Conservation (phyloP, 176 grass and related monocot genomes). For the Phoenix roebelenii region DNA sequence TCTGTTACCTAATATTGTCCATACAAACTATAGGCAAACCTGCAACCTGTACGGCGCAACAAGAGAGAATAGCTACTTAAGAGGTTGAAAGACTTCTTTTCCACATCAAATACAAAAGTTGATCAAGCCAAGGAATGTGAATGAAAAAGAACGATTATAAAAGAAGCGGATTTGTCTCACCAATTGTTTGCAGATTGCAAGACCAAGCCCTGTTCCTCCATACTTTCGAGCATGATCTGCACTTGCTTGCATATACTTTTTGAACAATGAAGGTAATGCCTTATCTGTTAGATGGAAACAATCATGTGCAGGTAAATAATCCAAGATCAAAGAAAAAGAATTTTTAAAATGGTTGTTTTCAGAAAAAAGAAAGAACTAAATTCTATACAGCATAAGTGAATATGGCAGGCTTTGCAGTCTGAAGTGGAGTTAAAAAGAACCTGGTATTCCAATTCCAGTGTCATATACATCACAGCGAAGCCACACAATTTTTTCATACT, state of each 20-base stretch:
- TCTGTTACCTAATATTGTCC: too few species aligned
- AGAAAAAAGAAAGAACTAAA: not conserved
- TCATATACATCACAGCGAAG: constrained; percentile 76
- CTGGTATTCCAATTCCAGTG: constrained; percentile 96
- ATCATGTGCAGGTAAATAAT: constrained; percentile 8
- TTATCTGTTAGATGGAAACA: constrained; percentile 47
- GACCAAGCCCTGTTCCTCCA: constrained; percentile 86
- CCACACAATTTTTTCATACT: constrained; percentile 49
- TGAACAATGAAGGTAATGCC: constrained; percentile 69
- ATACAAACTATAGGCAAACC: too few species aligned
- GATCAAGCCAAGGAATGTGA: not conserved
- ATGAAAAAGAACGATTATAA: not conserved
- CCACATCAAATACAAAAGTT: not conserved
- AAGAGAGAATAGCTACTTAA: too few species aligned
- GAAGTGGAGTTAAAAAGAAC: constrained; percentile 27
- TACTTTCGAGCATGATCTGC: constrained; percentile 86
- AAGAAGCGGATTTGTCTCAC: constrained; percentile 24
- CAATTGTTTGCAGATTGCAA: constrained; percentile 97
- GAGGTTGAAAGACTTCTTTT: too few species aligned
- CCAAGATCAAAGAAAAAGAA: constrained; percentile 8
- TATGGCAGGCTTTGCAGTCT: not conserved
- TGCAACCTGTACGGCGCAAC: too few species aligned
- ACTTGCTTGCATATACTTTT: constrained; percentile 91
- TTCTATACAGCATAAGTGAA: too few species aligned
- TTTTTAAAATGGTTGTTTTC: too few species aligned